A percentile compares a stretch with the other conserved stretches of the same genome.
phyloP scores from a whole-genome alignment of 352 stramenopile species.

The Pseudoperonospora humuli region DNA sequence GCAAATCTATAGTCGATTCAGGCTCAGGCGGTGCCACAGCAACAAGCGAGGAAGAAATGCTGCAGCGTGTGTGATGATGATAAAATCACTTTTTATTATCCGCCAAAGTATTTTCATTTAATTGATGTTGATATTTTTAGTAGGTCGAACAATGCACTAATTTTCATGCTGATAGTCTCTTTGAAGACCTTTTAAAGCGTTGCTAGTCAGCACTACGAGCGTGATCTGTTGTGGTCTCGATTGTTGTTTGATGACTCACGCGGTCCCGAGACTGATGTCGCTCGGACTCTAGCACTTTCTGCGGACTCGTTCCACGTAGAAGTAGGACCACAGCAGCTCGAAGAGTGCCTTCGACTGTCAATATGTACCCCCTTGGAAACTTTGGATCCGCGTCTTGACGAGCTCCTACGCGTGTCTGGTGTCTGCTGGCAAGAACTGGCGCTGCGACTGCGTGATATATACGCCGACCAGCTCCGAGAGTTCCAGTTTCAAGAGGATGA shows the following conservation, averaged over 20 bases:
- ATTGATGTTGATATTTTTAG: slow-evolving; percentile 21
- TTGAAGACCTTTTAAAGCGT: too few relatives aligned
- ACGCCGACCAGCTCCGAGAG: slow-evolving; percentile 71
- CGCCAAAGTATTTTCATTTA: slow-evolving; percentile 13
- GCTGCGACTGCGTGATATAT: slow-evolving; percentile 65
- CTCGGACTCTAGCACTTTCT: slow-evolving; percentile 41
- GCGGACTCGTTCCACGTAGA: slow-evolving; percentile 58
- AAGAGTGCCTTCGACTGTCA: slow-evolving; percentile 76
- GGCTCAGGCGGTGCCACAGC: slow-evolving; percentile 12
- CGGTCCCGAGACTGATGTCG: slow-evolving; percentile 42
- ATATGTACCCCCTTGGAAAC: slow-evolving; percentile 69
- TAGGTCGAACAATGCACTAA: too few relatives aligned
- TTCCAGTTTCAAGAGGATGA: slow-evolving; percentile 77
- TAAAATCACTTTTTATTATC: too few relatives aligned
- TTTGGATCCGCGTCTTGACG: slow-evolving; percentile 65
- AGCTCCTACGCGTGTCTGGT: slow-evolving; percentile 53
- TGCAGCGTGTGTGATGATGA: slow-evolving; percentile 31
- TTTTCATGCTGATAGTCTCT: too few relatives aligned
- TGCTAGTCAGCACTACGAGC: slow-evolving; percentile 74
- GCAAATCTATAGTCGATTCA: slow-evolving; percentile 71
- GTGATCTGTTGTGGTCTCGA: slow-evolving; percentile 79
- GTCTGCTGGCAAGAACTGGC: slow-evolving; percentile 79
- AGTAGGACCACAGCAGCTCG: slow-evolving; percentile 72
- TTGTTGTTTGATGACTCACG: slow-evolving; percentile 64
- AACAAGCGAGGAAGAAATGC: slow-evolving; percentile 55